phyloP scores from a whole-genome alignment of 805 yeast genomes.

The Jamesozyma gamospora region DNA sequence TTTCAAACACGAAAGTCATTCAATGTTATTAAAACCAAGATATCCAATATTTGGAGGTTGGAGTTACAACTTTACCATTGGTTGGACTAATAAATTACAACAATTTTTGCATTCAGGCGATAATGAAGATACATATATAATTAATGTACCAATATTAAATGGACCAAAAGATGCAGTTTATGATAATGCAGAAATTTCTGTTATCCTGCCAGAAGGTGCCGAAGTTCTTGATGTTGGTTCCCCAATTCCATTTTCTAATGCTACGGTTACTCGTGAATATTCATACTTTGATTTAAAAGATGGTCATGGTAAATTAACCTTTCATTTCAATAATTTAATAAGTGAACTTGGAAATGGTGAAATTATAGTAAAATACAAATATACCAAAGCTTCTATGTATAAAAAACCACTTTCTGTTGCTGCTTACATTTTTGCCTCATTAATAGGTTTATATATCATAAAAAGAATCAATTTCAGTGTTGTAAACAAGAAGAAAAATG shows the following conservation, averaged over 20 bases:
- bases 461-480: conserved; percentile 35
- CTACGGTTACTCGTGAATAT: conserved; percentile 27
- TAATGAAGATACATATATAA: conserved; percentile 40
- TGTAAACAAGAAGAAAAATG: background rate
- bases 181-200: conserved; percentile 45
- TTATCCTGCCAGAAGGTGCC: conserved; percentile 86
- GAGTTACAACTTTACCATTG: conserved; percentile 89
- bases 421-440: conserved; percentile 48
- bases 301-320: conserved; percentile 69
- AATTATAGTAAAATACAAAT: conserved; percentile 53
- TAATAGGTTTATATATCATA: conserved; percentile 43
- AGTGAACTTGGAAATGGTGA: conserved; percentile 55
- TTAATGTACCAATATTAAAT: conserved; percentile 61
- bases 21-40: conserved; percentile 64
- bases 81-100: conserved; percentile 66
- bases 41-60: conserved; percentile 95
- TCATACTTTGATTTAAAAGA: conserved; percentile 63
- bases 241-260: conserved; percentile 34
- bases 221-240: conserved; percentile 44
- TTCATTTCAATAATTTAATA: conserved; percentile 50
- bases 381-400: conserved; percentile 41
- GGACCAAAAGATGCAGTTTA: conserved; percentile 66
- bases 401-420: conserved; percentile 61
- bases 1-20: conserved; percentile 33
- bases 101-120: conserved; percentile 39